Base-by-base conservation (phyloP, 805 yeast genomes). In the Hanseniaspora thailandica region DNA sequence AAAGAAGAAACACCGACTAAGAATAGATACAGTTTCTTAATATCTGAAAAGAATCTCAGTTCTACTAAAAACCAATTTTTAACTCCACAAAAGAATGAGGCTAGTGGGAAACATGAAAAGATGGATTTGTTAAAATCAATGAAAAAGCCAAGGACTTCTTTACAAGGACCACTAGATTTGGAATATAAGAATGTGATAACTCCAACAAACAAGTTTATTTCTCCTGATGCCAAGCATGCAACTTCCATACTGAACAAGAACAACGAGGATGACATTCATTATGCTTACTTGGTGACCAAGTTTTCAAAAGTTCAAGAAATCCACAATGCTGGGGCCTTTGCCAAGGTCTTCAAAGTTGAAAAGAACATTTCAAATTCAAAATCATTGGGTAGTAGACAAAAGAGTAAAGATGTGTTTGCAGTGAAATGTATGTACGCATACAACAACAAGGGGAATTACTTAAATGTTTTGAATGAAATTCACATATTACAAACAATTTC, bases 351-450 rank as follows among this genome's bases (percentile, higher is more conserved):
- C 66, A 84, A 84, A 57, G 90, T 90, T 41, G 73, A 79, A 15
- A 50, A 50, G 8, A 50, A 35, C 22, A 9, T 50, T 2, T 43
- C 47, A n/a, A 50, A 50, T 36, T 50, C 54, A 5, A 50, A 50
- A 20, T 43, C 54, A 9, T 17, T 50, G 8, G 84, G 80, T 61
- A 80, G 81, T 56, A 72, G 74, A 50, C 75, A 76, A 46, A 80
- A 65, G 19, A 64, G 61, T 52, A 64, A 77, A 15, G 47, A 43
- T 43, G 26, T 50, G 61, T 87, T 81, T 66, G 97, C 97, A 0
- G 93, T 93, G 50, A 93, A 93, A 67, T 75, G 95, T 55, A 80
- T 93, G 26, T 86, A 84, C 62, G 77, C 79, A 56, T 76, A 84
- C 0, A 76, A 76, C 17, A 76, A 73, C 60, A 43, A 33, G 45